A percentile compares a stretch with the other conserved stretches of the same genome.
Conservation (phyloP, 108 stramenopile species). For the Conticribra weissflogii region DNA sequence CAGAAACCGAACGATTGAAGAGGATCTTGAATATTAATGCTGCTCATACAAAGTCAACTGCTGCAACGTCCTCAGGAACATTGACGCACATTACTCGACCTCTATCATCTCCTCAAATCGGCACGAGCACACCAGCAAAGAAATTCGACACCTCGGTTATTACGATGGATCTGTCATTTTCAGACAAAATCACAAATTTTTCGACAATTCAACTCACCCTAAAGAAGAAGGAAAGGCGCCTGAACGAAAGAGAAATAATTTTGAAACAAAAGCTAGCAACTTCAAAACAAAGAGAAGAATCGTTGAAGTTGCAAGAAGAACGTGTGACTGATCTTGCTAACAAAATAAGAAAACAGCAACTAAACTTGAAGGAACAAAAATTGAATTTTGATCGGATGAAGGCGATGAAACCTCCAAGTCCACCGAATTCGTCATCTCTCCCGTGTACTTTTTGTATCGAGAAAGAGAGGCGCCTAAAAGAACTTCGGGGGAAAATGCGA, state of each 20-base stretch:
- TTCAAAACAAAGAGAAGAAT: conserved; percentile 18
- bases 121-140: not conserved
- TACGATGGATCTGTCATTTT: conserved; percentile 15
- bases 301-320: conserved; percentile 23
- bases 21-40: conserved; percentile 22
- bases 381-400: conserved; percentile 29
- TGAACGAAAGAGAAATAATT: conserved; percentile 16
- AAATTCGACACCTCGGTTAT: not conserved
- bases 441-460: conserved; percentile 15
- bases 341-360: conserved; percentile 27
- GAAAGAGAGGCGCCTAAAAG: conserved; percentile 11
- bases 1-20: conserved; percentile 21
- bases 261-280: conserved; percentile 4
- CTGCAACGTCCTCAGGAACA: not conserved
- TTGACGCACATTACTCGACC: conserved; percentile 2
- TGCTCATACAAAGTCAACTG: not conserved
- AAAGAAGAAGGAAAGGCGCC: conserved; percentile 20
- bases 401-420: not conserved
- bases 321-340: conserved; percentile 24
- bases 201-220: conserved; percentile 2
- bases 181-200: conserved; percentile 19
- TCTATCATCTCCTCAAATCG: conserved; percentile 10
- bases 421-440: conserved; percentile 9
- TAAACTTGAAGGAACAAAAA: conserved; percentile 23
- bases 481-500: conserved; percentile 7